These are phyloP conservation scores for Aegilops speltoides DNA, from an alignment of 176 grass and related monocot species.

Conservation along the genomic window DNA sequence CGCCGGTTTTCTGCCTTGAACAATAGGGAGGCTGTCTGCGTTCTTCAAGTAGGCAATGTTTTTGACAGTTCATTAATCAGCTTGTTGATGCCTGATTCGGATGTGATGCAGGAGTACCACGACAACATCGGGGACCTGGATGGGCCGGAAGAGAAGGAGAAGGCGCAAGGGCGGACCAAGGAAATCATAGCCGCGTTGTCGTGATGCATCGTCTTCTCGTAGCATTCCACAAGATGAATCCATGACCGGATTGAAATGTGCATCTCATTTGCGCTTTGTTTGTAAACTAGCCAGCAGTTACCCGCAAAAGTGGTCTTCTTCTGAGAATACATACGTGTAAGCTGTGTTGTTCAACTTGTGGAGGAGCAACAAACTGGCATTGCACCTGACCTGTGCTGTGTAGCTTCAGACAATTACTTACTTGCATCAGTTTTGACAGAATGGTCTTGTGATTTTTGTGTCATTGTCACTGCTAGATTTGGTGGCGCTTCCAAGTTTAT, in stretches of 20 bases:
- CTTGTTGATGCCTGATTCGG: background rate
- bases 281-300: background rate
- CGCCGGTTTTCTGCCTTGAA: background rate
- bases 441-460: background rate
- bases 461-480: too few species aligned
- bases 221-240: background rate
- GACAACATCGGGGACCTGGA: constrained; percentile 94
- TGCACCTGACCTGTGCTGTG: background rate
- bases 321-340: background rate
- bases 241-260: background rate
- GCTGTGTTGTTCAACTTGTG: background rate
- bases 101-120: constrained; percentile 74
- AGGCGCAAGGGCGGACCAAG: constrained; percentile 65
- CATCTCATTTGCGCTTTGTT: background rate
- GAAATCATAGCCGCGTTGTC: constrained; percentile 54
- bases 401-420: background rate
- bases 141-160: constrained; percentile 95
- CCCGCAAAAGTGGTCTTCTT: background rate
- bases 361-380: background rate
- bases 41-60: background rate
- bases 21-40: background rate
- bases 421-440: background rate
- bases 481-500: too few species aligned
- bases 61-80: background rate
- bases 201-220: too few species aligned